Evolutionary conservation across 805 yeast species (phyloP).

Genomic region (Candida silvicultrix): DNA sequence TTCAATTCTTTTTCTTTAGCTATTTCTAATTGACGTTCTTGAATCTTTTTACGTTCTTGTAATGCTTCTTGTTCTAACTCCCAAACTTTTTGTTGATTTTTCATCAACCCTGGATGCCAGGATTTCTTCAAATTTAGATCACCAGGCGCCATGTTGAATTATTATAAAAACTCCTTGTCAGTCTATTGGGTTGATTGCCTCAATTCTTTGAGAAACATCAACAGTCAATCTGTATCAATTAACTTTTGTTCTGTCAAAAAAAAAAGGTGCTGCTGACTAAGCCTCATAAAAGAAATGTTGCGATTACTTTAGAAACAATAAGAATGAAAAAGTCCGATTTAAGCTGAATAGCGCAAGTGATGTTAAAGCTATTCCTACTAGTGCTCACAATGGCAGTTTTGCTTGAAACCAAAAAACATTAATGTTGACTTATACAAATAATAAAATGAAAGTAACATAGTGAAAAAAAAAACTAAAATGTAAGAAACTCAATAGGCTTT

Average conservation of each 20-base stretch:
- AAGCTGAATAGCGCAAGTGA: no score
- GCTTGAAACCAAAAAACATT: neutral
- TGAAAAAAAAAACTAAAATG: no score
- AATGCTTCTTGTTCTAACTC: conserved; percentile 70
- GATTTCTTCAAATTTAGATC: conserved; percentile 89
- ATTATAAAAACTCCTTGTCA: no score
- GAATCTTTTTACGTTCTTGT: conserved; percentile 59
- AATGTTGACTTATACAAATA: neutral
- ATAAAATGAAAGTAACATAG: neutral
- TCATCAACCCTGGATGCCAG: conserved; percentile 89
- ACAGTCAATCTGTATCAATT: no score
- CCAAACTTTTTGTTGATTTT: conserved; percentile 85
- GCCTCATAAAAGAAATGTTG: neutral
- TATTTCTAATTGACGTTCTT: conserved; percentile 59
- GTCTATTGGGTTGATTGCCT: neutral
- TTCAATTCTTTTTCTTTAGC: conserved; percentile 53
- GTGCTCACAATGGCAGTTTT: no score
- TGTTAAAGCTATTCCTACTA: no score
- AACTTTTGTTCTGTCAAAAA: neutral
- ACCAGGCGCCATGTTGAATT: conserved; percentile 46
- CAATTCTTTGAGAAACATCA: no score
- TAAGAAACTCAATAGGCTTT: neutral
- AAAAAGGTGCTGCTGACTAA: neutral
- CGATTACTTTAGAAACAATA: no score
- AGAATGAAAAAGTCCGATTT: neutral